Percentiles rank a stretch among this genome's conserved stretches.
Evolutionary conservation across 306 rosid genomes (phyloP).

Genomic region (Cicer chorassanicum): DNA sequence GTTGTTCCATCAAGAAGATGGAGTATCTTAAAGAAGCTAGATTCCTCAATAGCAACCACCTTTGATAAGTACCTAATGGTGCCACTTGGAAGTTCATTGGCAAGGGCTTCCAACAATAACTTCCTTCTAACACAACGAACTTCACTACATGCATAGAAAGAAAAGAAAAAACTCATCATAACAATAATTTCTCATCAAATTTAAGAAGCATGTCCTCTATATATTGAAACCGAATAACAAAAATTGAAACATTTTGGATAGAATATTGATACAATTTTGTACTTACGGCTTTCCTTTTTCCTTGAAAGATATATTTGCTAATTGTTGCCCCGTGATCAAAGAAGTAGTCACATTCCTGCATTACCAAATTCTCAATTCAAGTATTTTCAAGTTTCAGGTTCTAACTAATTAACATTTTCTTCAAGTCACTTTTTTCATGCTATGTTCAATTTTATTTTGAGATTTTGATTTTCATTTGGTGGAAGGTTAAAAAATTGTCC

Average conservation of each 20-base stretch:
- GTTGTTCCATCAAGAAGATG: constrained; percentile 73
- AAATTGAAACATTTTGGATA: neutral
- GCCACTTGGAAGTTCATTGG: constrained; percentile 68
- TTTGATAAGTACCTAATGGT: constrained; percentile 73
- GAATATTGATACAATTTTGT: neutral
- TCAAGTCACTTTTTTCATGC: too few relatives aligned
- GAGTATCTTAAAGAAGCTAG: constrained; percentile 59
- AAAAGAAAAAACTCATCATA: neutral
- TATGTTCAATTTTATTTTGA: too few relatives aligned
- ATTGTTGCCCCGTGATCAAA: constrained; percentile 55
- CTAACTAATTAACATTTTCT: too few relatives aligned
- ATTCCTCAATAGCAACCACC: constrained; percentile 71
- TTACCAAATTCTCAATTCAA: neutral
- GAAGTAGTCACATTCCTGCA: constrained; percentile 62
- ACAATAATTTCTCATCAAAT: neutral
- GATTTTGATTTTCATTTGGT: too few relatives aligned
- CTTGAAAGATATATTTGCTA: constrained; percentile 42
- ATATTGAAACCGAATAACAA: neutral
- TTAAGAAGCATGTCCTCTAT: neutral
- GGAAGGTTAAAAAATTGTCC: too few relatives aligned
- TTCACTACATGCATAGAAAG: constrained; percentile 47
- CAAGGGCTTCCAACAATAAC: constrained; percentile 62
- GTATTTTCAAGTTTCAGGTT: too few relatives aligned
- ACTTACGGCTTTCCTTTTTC: constrained; percentile 60
- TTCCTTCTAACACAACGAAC: constrained; percentile 62